phyloP scores from a whole-genome alignment of 2,329 filamentous ascomycete genomes.

The Cladosporium austrohemisphaericum region DNA sequence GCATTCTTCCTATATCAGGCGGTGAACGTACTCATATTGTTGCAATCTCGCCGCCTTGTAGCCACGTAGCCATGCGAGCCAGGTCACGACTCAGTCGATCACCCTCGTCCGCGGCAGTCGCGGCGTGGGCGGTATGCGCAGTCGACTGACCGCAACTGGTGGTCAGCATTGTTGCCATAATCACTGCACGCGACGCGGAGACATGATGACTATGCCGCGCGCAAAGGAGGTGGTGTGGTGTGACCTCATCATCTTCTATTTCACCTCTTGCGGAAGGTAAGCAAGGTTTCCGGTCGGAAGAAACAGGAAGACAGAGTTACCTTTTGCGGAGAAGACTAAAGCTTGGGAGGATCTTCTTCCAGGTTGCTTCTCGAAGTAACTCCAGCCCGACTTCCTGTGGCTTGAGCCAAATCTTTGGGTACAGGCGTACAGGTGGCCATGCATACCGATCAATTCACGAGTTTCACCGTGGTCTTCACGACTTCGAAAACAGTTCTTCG shows the following conservation, averaged over 20 bases:
- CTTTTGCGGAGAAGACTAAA: slow-evolving; percentile 5
- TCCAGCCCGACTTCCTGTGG: not conserved
- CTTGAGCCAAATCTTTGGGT: not conserved
- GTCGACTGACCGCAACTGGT: slow-evolving; percentile 6
- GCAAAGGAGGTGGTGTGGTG: not conserved
- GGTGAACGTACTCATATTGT: not conserved
- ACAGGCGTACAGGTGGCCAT: not conserved
- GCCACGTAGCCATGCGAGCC: not conserved
- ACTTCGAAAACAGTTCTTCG: not conserved
- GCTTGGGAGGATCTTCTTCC: slow-evolving; percentile 7
- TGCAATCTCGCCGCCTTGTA: not conserved
- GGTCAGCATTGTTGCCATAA: slow-evolving; percentile 6
- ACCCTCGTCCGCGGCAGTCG: not conserved
- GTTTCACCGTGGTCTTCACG: not conserved
- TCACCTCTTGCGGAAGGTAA: not conserved
- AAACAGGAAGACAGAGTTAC: slow-evolving; percentile 9
- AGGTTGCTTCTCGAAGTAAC: slow-evolving; percentile 14
- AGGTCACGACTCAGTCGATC: not conserved
- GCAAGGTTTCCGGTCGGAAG: slow-evolving; percentile 8
- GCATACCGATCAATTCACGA: slow-evolving; percentile 3
- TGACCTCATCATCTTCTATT: too few species aligned
- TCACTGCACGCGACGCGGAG: not conserved
- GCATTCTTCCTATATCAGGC: not conserved
- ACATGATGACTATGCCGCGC: too few species aligned
- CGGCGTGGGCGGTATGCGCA: not conserved